Evolutionary conservation across 768 basidiomycete genomes (phyloP).

Genomic region (Coprinellus aureogranulatus): DNA sequence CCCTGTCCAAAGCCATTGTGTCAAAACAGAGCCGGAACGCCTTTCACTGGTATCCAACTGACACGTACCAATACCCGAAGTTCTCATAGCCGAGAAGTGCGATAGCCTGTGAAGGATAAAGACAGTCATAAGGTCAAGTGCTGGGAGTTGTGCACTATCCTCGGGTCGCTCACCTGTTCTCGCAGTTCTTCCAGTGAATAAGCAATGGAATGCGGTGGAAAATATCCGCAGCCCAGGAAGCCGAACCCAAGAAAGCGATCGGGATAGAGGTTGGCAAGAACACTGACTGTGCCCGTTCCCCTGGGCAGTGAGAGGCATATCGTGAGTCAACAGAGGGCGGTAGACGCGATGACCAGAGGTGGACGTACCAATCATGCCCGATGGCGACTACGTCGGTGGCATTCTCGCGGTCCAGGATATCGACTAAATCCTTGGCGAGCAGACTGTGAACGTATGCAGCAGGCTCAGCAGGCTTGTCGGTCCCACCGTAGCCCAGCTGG

Average conservation of each 20-base stretch:
- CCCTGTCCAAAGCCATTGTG: constrained; percentile 15
- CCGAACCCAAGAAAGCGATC: constrained; percentile 41
- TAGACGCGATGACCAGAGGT: not conserved
- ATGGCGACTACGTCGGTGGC: constrained; percentile 32
- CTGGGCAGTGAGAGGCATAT: too few relatives aligned
- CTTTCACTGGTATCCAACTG: too few relatives aligned
- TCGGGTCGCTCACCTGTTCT: too few relatives aligned
- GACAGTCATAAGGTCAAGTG: too few relatives aligned
- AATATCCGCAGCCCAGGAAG: constrained; percentile 37
- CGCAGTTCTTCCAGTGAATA: constrained; percentile 18
- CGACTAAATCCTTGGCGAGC: constrained; percentile 39
- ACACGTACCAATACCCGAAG: constrained; percentile 26
- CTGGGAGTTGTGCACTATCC: too few relatives aligned
- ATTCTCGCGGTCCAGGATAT: constrained; percentile 39
- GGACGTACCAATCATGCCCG: constrained; percentile 42
- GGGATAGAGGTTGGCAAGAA: constrained; percentile 35
- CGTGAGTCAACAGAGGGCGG: not conserved
- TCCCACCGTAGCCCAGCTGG: constrained; percentile 52
- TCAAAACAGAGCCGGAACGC: too few relatives aligned
- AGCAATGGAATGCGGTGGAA: constrained; percentile 21
- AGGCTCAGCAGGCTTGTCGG: constrained; percentile 42
- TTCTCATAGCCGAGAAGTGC: constrained; percentile 25
- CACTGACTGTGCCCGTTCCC: constrained; percentile 32
- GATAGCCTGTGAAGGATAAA: too few relatives aligned
- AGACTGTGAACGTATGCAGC: constrained; percentile 30